These are phyloP conservation scores for Podila epigama DNA, from an alignment of 192 early-diverging fungal genomes.

Conservation along the genomic window DNA sequence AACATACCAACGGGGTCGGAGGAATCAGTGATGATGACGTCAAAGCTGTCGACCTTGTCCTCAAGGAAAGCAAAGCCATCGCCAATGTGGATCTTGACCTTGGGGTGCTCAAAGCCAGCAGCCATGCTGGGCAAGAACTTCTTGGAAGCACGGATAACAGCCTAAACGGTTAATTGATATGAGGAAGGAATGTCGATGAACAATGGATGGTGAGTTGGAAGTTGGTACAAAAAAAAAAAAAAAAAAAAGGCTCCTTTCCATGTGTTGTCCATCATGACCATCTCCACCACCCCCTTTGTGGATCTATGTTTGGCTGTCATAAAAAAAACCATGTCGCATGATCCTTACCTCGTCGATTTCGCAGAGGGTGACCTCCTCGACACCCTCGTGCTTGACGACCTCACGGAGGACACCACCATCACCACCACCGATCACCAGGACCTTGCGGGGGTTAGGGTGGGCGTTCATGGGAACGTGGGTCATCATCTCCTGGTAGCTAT, in stretches of 20 bases:
- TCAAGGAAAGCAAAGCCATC: constrained; percentile 96
- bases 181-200: too few relatives aligned
- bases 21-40: constrained; percentile 99
- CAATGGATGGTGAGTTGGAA: too few relatives aligned
- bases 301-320: neutral
- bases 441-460: constrained; percentile 95
- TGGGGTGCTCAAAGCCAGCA: constrained; percentile 92
- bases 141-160: constrained; percentile 91
- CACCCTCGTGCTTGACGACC: constrained; percentile 93
- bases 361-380: constrained; percentile 92
- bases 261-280: too few relatives aligned
- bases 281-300: neutral
- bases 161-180: constrained; percentile 18
- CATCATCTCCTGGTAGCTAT: constrained; percentile 99
- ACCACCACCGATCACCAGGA: constrained; percentile 98
- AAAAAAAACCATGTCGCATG: neutral
- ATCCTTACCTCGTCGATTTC: constrained; percentile 90
- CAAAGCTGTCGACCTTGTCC: constrained; percentile 87
- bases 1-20: constrained; percentile 89
- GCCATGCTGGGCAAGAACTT: constrained; percentile 94
- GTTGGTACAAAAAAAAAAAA: too few relatives aligned
- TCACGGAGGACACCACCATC: constrained; percentile 99
- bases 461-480: constrained; percentile 93
- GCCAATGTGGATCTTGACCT: constrained; percentile 93
- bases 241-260: neutral